Evolutionary conservation across 768 basidiomycete genomes (phyloP), one percentile per base, ranked within the genome.

Genomic region (Melanogaster broomeanus): DNA sequence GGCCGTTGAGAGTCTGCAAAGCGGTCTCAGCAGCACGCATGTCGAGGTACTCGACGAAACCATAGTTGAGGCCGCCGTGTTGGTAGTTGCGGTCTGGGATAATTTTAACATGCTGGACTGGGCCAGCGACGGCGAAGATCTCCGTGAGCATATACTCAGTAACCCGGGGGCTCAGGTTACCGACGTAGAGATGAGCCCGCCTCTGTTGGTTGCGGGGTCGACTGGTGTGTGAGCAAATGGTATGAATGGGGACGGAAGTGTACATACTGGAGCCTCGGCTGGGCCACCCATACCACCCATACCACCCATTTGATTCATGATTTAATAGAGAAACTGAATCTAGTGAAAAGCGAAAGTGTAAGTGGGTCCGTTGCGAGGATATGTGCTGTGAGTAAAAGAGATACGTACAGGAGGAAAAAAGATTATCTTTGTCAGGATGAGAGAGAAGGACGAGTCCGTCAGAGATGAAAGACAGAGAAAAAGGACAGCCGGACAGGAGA

Each of bases 71-170:
- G 55, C 97, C 97, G 50, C 95, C 97, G 68, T 99, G 97, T 73
- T 98, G 95, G 71, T 95, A 98, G 78, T 97, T 98, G 63, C 95
- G 87, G 77, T 99, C 97, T 27, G 96, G 96, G 71, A 99, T 98
- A 72, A 99, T 98, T 85, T 99, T 99, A 72, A 98, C 96, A 70
- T 95, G 91, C 73, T 96, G 93, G 56, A 98, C 97, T 53, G 93
- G 89, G 40, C 96, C 97, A 68, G 93, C 93, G 65, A 94, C 92
- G 70, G 93, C 93, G 69, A 94, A 95, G 56, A 94, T 95, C 72
- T 98, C 96, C 39, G 92, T 93, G 67, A 98, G 87, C 91, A 98
- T 98, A 76, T 94, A 96, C 77, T 98, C 97, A 48, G 95, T 98
- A 46, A 99, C 97, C 40, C 97, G 84, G 58, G 96, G 94, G 66